phyloP scores from a whole-genome alignment of 768 basidiomycete genomes.

The Phlegmacium glaucopus region DNA sequence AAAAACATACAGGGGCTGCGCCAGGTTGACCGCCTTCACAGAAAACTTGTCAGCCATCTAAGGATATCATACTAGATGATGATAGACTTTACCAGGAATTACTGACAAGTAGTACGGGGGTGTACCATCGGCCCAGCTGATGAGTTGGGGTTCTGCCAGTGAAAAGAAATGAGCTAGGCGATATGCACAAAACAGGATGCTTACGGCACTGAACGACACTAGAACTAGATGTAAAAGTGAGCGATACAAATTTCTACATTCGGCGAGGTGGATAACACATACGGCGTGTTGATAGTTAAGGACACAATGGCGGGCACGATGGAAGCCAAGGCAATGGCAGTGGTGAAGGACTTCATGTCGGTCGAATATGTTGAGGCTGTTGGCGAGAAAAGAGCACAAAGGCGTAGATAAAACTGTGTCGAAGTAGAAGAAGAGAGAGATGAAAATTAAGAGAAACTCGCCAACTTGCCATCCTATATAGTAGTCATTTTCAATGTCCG shows the following conservation, averaged over 20 bases:
- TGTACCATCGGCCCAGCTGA: conserved; percentile 51
- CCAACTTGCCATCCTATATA: conserved; percentile 17
- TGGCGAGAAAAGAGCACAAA: conserved; percentile 11
- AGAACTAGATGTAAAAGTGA: conserved; percentile 7
- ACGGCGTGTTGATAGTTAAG: conserved; percentile 71
- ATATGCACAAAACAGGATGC: conserved; percentile 16
- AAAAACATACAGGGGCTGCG: conserved; percentile 47
- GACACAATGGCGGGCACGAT: conserved; percentile 34
- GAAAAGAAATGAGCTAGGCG: neutral
- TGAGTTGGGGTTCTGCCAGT: conserved; percentile 51
- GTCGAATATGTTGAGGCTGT: conserved; percentile 13
- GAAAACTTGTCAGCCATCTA: neutral
- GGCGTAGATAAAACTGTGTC: conserved; percentile 4
- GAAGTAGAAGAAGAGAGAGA: conserved; percentile 4
- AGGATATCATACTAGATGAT: neutral
- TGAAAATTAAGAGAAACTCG: neutral
- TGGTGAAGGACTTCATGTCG: conserved; percentile 36
- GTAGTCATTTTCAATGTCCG: conserved; percentile 30
- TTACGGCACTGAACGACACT: conserved; percentile 48
- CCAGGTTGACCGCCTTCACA: conserved; percentile 47
- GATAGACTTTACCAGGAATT: conserved; percentile 49
- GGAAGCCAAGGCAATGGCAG: conserved; percentile 32
- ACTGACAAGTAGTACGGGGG: conserved; percentile 59
- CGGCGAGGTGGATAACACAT: conserved; percentile 25
- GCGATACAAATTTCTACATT: neutral